These are phyloP conservation scores for Leccinum aurantiacum DNA, from an alignment of 768 basidiomycete genomes.

Conservation along the genomic window DNA sequence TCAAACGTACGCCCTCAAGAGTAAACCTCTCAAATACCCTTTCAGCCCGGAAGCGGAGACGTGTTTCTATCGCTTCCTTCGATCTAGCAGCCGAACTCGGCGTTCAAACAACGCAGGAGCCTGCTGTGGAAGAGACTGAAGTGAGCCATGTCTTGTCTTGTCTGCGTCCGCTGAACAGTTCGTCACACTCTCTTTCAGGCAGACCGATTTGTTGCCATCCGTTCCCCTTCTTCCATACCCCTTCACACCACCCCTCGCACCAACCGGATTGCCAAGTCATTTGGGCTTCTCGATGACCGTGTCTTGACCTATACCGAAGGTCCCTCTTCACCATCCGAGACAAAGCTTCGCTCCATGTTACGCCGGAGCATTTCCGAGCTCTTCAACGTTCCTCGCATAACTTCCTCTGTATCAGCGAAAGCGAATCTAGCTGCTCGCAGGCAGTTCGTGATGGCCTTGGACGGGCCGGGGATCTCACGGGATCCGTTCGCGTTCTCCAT, in stretches of 20 bases:
- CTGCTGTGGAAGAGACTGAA: slow-evolving; percentile 26
- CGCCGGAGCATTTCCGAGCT: slow-evolving; percentile 55
- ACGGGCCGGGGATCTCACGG: slow-evolving; percentile 59
- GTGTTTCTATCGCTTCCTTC: slow-evolving; percentile 41
- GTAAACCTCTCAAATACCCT: slow-evolving; percentile 40
- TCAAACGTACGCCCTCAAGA: slow-evolving; percentile 40
- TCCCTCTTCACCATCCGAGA: slow-evolving; percentile 32
- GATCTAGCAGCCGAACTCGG: slow-evolving; percentile 39
- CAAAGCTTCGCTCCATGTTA: slow-evolving; percentile 46
- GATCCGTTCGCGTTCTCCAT: slow-evolving; percentile 59
- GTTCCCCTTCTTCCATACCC: slow-evolving; percentile 51
- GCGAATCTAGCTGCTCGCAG: slow-evolving; percentile 54
- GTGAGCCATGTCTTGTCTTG: slow-evolving; percentile 22
- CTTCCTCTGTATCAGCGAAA: slow-evolving; percentile 49
- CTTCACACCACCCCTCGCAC: slow-evolving; percentile 65
- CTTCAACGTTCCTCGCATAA: slow-evolving; percentile 35
- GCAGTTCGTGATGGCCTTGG: slow-evolving; percentile 59
- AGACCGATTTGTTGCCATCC: slow-evolving; percentile 60
- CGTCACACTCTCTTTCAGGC: slow-evolving; percentile 36
- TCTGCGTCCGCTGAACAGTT: not conserved
- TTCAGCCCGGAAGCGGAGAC: slow-evolving; percentile 41
- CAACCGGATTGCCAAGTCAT: slow-evolving; percentile 61
- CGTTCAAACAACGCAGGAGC: slow-evolving; percentile 14
- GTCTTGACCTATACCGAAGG: slow-evolving; percentile 53
- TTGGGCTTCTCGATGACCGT: slow-evolving; percentile 58